Conservation (phyloP, 2,329 filamentous ascomycete species). For the Mycocentrospora acerina region DNA sequence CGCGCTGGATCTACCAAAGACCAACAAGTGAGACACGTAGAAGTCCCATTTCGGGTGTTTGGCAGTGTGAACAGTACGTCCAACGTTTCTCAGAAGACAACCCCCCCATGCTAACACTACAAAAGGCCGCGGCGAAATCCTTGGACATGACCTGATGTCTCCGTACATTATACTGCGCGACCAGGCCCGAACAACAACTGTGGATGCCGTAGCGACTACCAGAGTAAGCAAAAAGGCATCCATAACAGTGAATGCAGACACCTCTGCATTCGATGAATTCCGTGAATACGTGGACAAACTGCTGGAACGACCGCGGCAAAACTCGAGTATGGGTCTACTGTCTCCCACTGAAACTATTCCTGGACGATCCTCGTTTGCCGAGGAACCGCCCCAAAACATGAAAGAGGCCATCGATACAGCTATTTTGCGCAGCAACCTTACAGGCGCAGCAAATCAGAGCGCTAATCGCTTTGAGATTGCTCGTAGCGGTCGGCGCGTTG, state of each 20-base stretch:
- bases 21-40: constrained; percentile 81
- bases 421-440: constrained; percentile 68
- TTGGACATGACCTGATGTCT: constrained; percentile 91
- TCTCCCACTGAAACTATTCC: constrained; percentile 67
- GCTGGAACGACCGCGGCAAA: constrained; percentile 37
- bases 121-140: constrained; percentile 72
- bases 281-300: constrained; percentile 51
- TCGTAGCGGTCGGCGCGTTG: constrained; percentile 86
- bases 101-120: constrained; percentile 17
- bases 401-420: constrained; percentile 90
- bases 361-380: constrained; percentile 54
- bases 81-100: not conserved
- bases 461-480: constrained; percentile 96
- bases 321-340: constrained; percentile 58
- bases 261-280: constrained; percentile 44
- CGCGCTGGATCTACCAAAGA: constrained; percentile 74
- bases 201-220: constrained; percentile 30
- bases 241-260: constrained; percentile 40
- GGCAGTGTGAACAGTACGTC: constrained; percentile 78
- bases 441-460: constrained; percentile 69
- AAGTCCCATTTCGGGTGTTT: constrained; percentile 88
- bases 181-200: constrained; percentile 60
- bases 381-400: constrained; percentile 60
- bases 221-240: constrained; percentile 20
- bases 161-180: constrained; percentile 90